Percentiles rank a stretch among this genome's conserved stretches.
Evolutionary conservation across 768 basidiomycete species (phyloP).

Genomic region (Chiua virens): DNA sequence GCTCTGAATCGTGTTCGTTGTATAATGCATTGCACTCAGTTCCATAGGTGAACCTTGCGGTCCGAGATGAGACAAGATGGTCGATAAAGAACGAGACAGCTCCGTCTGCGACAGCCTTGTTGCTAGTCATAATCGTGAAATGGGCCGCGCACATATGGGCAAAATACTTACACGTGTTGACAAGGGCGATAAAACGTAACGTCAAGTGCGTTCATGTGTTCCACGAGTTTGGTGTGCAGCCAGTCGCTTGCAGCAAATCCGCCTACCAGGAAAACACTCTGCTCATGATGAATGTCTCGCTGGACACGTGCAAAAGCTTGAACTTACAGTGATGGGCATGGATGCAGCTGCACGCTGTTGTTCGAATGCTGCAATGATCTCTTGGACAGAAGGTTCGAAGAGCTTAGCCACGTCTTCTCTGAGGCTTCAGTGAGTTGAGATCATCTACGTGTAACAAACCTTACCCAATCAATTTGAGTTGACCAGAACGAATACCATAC

Average conservation of each 20-base stretch:
- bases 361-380: conserved; percentile 33
- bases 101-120: conserved; percentile 44
- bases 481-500: no score
- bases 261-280: conserved; percentile 48
- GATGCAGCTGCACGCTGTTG: conserved; percentile 16
- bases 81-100: conserved; percentile 40
- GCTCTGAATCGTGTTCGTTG: conserved; percentile 33
- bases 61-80: conserved; percentile 43
- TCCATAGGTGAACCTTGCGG: conserved; percentile 43
- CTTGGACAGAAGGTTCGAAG: conserved; percentile 44
- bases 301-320: not conserved
- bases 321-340: no score
- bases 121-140: conserved; percentile 15
- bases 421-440: not conserved
- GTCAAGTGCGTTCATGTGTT: no score
- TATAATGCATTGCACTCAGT: conserved; percentile 30
- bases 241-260: conserved; percentile 50
- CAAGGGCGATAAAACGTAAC: no score
- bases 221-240: conserved; percentile 38
- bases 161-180: no score
- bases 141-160: no score
- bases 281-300: no score
- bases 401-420: conserved; percentile 38
- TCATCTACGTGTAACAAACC: no score
- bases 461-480: no score